Percentiles rank a stretch among this genome's conserved stretches.
phyloP scores from a whole-genome alignment of 2,329 filamentous ascomycete genomes.

The Westerdykella sp. region DNA sequence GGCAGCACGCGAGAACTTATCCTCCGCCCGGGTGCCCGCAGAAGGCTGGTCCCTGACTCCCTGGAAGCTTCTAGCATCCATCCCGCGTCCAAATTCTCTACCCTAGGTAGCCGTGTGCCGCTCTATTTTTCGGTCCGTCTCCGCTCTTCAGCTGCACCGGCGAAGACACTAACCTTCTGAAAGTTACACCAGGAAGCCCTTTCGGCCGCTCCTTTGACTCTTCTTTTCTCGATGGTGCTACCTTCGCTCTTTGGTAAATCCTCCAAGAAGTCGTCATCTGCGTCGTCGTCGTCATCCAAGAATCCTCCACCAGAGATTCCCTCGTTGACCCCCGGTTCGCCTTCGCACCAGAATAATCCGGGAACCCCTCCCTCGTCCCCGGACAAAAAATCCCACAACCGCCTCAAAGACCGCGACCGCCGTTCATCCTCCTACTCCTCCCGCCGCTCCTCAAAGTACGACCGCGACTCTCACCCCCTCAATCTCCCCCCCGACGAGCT shows the following conservation, averaged over 20 bases:
- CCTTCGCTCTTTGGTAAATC: constrained; percentile 33
- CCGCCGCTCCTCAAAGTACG: constrained; percentile 47
- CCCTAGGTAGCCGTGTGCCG: constrained; percentile 9
- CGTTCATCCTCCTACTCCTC: constrained; percentile 29
- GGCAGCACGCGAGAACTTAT: constrained; percentile 7
- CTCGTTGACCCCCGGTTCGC: constrained; percentile 17
- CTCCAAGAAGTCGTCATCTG: constrained; percentile 27
- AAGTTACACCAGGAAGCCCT: constrained; percentile 23
- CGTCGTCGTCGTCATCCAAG: constrained; percentile 7
- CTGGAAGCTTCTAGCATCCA: constrained; percentile 33
- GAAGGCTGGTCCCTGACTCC: constrained; percentile 4
- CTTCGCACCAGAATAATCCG: constrained; percentile 14
- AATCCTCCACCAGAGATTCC: constrained; percentile 13
- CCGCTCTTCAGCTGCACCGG: constrained; percentile 25
- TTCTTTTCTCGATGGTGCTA: constrained; percentile 32
- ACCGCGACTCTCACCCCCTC: constrained; percentile 73
- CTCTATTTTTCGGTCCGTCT: constrained; percentile 16
- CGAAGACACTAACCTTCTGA: constrained; percentile 8
- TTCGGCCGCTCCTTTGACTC: constrained; percentile 10
- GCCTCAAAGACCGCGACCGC: constrained; percentile 28
- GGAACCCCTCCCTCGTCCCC: constrained; percentile 34
- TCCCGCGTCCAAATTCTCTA: constrained; percentile 9
- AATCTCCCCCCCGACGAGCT: constrained; percentile 88
- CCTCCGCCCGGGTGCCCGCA: neutral
- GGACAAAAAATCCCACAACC: constrained; percentile 32